Base-by-base conservation (phyloP, 2,329 filamentous ascomycete species). In the Ascochyta viciae-villosae region DNA sequence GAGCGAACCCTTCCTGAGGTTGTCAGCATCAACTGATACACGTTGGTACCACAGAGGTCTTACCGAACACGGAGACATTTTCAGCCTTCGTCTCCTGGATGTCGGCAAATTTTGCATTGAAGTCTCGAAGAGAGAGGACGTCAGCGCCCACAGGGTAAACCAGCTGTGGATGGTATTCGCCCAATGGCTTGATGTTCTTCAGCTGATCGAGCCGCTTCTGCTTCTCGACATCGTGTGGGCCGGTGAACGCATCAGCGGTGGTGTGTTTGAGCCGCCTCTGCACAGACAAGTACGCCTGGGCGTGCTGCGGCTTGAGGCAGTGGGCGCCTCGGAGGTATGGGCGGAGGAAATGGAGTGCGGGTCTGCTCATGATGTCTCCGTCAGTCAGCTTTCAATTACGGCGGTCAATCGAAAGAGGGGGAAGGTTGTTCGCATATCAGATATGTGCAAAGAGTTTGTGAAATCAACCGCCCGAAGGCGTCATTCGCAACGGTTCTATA, bases 401-500 rank as follows among this genome's bases (percentile, higher is more conserved):
- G 33, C 31, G 27, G 16, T 37, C 13, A 8, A 38, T 29, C 38
- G 38, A 23, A 16, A 44, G 12, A n/a, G 39, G 41, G 40, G 12
- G 33, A 10, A 16, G 49, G 33, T 13, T 10, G 9, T 58, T 41
- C 13, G 24, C 13, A 31, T 44, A 65, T 78, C 75, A 78, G 75
- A 71, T 65, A 72, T 60, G 62, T 60, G 59, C 54, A 65, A 66
- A 51, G 62, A 67, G 66, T 46, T 72, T 72, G 74, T 73, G 74
- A 78, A 80, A 81, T 83, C 81, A 85, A 79, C 76, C 77, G 77
- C 76, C 77, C 74, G 75, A 71, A 68, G 79, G 78, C 78, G 80
- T 87, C 84, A 86, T 84, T 83, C 84, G 85, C 86, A 88, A 86
- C 86, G 86, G 86, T 88, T 88, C 85, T 87, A 62, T 64, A 42